Conservation (phyloP, 495 filamentous ascomycete genomes). For the Aspergillus steynii region DNA sequence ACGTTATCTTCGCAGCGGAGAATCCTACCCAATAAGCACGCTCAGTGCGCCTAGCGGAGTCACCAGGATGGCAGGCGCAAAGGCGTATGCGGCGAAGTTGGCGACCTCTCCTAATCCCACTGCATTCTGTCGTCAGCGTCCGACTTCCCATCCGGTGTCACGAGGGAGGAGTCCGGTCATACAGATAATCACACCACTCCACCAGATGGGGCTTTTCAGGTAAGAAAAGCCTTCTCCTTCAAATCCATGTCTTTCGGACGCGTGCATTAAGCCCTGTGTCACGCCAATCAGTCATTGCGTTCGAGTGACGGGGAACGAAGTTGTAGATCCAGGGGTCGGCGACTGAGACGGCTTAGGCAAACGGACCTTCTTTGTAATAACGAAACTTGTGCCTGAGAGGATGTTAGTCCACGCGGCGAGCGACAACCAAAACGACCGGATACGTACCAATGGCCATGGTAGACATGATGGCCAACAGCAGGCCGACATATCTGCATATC, state of each 20-base stretch:
- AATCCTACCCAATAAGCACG: conserved; percentile 79
- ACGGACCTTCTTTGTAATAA: conserved; percentile 88
- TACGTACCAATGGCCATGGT: conserved; percentile 89
- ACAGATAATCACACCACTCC: conserved; percentile 88
- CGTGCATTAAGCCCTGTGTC: conserved; percentile 79
- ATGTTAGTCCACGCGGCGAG: conserved; percentile 17
- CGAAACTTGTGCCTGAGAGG: conserved; percentile 77
- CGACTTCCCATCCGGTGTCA: not conserved
- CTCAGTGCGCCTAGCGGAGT: conserved; percentile 91
- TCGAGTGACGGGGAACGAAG: not conserved
- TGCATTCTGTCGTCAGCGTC: conserved; percentile 32
- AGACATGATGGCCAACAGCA: conserved; percentile 84
- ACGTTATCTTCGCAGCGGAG: not conserved
- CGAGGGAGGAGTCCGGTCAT: conserved; percentile 31
- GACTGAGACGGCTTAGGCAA: conserved; percentile 4
- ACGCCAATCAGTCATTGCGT: conserved; percentile 20
- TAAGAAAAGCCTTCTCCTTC: conserved; percentile 96
- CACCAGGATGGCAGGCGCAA: conserved; percentile 95
- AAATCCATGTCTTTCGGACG: conserved; percentile 88
- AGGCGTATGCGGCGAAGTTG: conserved; percentile 97
- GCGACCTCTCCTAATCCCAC: conserved; percentile 84
- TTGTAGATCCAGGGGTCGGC: conserved; percentile 9
- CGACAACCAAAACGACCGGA: conserved; percentile 1
- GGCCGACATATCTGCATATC: conserved; percentile 78
- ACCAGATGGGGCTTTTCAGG: conserved; percentile 90